Conservation (phyloP, 129 eudicot species). For the Flaveria sonorensis region DNA sequence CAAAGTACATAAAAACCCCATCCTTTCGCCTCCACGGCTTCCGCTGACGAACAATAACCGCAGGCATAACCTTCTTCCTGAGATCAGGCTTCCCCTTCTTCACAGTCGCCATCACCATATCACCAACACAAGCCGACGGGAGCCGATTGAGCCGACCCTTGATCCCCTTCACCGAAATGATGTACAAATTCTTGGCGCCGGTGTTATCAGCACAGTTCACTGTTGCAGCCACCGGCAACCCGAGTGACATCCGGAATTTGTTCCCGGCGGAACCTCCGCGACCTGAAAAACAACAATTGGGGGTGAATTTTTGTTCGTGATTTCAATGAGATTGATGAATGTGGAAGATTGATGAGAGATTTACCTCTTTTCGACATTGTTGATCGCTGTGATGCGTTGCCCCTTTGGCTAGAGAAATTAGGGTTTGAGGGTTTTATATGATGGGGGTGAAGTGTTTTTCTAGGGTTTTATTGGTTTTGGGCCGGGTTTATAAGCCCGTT, state of each 20-base stretch:
- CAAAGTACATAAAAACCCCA: constrained; percentile 98
- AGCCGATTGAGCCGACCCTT: constrained; percentile 79
- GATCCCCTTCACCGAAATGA: constrained; percentile 86
- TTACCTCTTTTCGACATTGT: constrained; percentile 73
- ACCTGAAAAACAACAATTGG: constrained; percentile 42
- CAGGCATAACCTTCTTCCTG: constrained; percentile 98
- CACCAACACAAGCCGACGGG: constrained; percentile 94
- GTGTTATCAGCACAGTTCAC: constrained; percentile 94
- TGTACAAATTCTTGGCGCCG: constrained; percentile 89
- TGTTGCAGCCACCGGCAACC: constrained; percentile 98
- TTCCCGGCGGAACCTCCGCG: constrained; percentile 98
- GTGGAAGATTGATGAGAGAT: not conserved
- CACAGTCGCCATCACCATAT: constrained; percentile 98
- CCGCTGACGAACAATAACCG: constrained; percentile 93
- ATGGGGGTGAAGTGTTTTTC: not conserved
- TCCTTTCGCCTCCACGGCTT: constrained; percentile 99
- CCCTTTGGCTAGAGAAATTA: not conserved
- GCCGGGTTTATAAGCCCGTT: constrained; percentile 16
- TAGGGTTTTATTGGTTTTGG: constrained; percentile 32
- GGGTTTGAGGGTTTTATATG: constrained; percentile 36
- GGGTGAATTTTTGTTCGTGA: not conserved
- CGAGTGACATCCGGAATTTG: constrained; percentile 95
- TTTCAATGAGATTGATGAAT: not conserved
- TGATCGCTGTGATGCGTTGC: constrained; percentile 32
- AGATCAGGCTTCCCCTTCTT: constrained; percentile 99